Evolutionary conservation across 176 grass and related monocot species (phyloP).

Genomic region (Zoysia japonica): DNA sequence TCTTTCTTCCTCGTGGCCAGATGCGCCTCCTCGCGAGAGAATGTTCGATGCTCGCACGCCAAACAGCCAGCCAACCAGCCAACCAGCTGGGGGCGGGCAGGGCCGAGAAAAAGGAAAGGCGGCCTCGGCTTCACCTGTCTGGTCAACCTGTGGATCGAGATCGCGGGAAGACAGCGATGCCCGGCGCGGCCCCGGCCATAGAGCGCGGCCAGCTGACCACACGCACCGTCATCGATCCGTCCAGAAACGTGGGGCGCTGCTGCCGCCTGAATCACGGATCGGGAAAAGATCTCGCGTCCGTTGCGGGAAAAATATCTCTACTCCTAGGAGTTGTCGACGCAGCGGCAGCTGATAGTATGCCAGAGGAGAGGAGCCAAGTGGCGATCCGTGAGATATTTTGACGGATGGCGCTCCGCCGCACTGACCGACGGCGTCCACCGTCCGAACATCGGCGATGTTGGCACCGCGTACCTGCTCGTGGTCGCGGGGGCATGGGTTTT

Average conservation of each 20-base stretch:
- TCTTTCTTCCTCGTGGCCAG: not conserved
- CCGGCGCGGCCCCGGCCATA: not conserved
- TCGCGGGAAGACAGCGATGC: not conserved
- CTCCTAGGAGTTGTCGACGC: not conserved
- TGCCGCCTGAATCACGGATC: not conserved
- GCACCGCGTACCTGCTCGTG: not conserved
- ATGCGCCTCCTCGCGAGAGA: not conserved
- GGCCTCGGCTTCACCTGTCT: not conserved
- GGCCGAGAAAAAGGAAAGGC: not conserved
- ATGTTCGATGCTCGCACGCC: conserved; percentile 22
- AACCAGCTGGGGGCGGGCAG: too few relatives aligned
- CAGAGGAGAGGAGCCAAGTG: not conserved
- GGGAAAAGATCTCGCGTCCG: not conserved
- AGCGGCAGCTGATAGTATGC: not conserved
- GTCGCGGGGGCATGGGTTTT: not conserved
- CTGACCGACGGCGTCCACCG: not conserved
- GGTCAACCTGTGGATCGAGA: not conserved
- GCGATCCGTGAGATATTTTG: not conserved
- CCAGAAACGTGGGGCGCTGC: not conserved
- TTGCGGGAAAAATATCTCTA: not conserved
- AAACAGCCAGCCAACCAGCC: not conserved
- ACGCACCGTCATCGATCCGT: not conserved
- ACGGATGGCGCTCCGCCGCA: not conserved
- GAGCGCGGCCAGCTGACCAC: not conserved
- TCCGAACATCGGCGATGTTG: not conserved